Evolutionary conservation across 176 grass and related monocot species (phyloP).

Genomic region (Eragrostis nindensis): DNA sequence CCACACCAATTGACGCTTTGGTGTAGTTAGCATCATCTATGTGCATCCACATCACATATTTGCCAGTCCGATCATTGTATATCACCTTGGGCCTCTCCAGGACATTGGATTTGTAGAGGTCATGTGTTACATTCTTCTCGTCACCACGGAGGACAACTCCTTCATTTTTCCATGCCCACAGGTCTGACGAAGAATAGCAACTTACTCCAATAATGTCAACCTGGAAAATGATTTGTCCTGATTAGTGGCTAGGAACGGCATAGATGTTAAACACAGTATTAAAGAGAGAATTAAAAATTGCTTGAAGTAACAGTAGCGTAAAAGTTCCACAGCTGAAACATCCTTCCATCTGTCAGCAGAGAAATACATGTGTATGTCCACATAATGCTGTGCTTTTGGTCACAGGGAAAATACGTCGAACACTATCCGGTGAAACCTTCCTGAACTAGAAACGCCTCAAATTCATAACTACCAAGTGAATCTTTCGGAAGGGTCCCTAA

Average conservation of each 20-base stretch:
- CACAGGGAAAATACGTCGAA: neutral
- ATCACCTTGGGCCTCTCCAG: slow-evolving; percentile 98
- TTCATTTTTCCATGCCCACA: slow-evolving; percentile 94
- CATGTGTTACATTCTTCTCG: slow-evolving; percentile 74
- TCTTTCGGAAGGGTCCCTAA: neutral
- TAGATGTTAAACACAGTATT: neutral
- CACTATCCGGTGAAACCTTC: slow-evolving; percentile 18
- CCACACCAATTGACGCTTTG: slow-evolving; percentile 86
- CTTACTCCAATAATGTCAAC: slow-evolving; percentile 95
- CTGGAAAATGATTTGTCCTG: slow-evolving; percentile 46
- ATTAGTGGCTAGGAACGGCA: slow-evolving; percentile 36
- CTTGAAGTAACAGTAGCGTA: neutral
- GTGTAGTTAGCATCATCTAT: slow-evolving; percentile 95
- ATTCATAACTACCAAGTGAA: neutral
- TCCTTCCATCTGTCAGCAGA: slow-evolving; percentile 17
- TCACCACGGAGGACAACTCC: slow-evolving; percentile 79
- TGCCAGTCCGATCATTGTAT: slow-evolving; percentile 73
- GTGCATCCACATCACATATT: slow-evolving; percentile 99
- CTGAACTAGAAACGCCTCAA: slow-evolving; percentile 18
- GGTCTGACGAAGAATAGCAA: slow-evolving; percentile 92
- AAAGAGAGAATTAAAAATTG: neutral
- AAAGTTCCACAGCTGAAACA: slow-evolving; percentile 15
- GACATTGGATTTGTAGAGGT: slow-evolving; percentile 94
- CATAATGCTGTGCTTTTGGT: neutral
- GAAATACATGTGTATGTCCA: neutral